Evolutionary conservation across 495 filamentous ascomycete species (phyloP).

Genomic region (Aspergillus sparsus): DNA sequence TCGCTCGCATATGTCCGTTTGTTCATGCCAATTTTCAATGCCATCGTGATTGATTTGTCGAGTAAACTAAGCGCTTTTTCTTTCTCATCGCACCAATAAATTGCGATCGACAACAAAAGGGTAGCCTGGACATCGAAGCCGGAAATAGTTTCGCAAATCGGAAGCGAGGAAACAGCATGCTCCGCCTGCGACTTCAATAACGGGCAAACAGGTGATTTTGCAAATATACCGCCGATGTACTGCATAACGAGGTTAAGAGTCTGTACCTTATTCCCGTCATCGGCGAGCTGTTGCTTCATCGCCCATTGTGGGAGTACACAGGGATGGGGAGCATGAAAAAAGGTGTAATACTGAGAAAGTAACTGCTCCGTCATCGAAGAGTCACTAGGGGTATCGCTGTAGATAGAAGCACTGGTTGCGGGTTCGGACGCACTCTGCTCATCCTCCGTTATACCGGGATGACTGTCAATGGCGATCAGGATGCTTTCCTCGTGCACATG

Average conservation of each 20-base stretch:
- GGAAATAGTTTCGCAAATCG: neutral
- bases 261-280: slow-evolving; percentile 7
- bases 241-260: slow-evolving; percentile 18
- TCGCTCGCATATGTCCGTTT: slow-evolving; percentile 17
- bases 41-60: slow-evolving; percentile 22
- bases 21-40: slow-evolving; percentile 28
- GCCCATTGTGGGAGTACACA: slow-evolving; percentile 23
- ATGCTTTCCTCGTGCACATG: neutral
- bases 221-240: slow-evolving; percentile 24
- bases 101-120: slow-evolving; percentile 26
- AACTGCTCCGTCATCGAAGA: slow-evolving; percentile 15
- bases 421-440: slow-evolving; percentile 9
- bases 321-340: slow-evolving; percentile 28
- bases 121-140: slow-evolving; percentile 30
- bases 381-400: slow-evolving; percentile 13
- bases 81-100: slow-evolving; percentile 29
- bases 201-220: slow-evolving; percentile 1
- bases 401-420: slow-evolving; percentile 3
- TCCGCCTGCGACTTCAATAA: slow-evolving; percentile 4
- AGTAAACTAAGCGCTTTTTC: slow-evolving; percentile 21
- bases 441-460: neutral
- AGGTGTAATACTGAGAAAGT: slow-evolving; percentile 17
- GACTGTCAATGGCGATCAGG: neutral
- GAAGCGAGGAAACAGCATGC: neutral
- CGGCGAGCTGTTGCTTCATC: slow-evolving; percentile 12